Percentiles rank a stretch among this genome's conserved stretches.
These are phyloP conservation scores for Blastocystis hominis DNA, from an alignment of 352 stramenopile genomes.

Conservation along the genomic window DNA sequence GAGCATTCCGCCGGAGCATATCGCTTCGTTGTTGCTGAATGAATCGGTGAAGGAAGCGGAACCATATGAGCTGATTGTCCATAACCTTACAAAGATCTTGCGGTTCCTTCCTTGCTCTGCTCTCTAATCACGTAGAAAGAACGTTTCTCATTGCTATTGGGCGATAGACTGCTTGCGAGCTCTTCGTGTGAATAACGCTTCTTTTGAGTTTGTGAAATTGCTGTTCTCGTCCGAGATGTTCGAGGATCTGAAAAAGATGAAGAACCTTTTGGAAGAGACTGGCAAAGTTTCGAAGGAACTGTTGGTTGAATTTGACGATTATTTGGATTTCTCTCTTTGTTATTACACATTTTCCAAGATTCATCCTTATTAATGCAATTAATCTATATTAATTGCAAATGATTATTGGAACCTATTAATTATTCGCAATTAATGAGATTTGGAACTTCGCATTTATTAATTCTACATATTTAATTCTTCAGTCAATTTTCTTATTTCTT, in stretches of 20 bases:
- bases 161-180: neutral
- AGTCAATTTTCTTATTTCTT: too few species aligned
- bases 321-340: too few species aligned
- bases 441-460: too few species aligned
- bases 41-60: neutral
- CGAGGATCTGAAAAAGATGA: neutral
- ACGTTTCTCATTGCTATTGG: slow-evolving; percentile 24
- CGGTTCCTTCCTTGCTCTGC: neutral
- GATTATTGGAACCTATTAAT: neutral
- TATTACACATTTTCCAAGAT: too few species aligned
- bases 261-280: neutral
- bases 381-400: neutral
- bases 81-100: neutral
- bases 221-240: neutral
- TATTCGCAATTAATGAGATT: too few species aligned
- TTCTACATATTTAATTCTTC: too few species aligned
- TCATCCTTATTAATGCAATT: neutral
- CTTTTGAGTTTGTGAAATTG: neutral
- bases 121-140: neutral
- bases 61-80: neutral
- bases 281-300: neutral
- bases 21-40: neutral
- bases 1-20: neutral
- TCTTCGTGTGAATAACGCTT: neutral
- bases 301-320: neutral